phyloP scores from a whole-genome alignment of 164 flowering plant genomes.

The Sextonia rubra region DNA sequence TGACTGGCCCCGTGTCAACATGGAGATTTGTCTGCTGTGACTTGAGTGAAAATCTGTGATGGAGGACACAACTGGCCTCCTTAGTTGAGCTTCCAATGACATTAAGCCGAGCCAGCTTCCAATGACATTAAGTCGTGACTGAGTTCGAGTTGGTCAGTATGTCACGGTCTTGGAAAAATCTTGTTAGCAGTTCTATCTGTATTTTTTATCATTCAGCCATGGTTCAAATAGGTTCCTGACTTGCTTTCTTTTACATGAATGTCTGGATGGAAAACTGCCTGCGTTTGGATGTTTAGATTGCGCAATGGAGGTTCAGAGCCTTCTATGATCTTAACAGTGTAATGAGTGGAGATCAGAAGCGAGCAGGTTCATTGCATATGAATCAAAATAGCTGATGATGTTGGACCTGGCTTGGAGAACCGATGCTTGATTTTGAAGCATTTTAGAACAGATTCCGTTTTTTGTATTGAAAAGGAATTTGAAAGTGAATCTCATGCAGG shows the following conservation, averaged over 20 bases:
- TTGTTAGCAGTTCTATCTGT: background rate
- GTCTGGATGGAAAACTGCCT: background rate
- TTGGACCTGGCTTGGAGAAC: background rate
- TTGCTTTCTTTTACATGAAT: background rate
- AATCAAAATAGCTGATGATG: background rate
- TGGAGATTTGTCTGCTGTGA: background rate
- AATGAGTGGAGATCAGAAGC: background rate
- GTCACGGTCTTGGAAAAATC: no score
- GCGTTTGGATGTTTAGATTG: background rate
- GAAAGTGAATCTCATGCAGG: background rate
- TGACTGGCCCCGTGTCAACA: background rate
- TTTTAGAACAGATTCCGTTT: background rate
- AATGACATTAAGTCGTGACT: background rate
- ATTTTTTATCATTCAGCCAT: background rate
- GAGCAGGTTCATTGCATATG: no score
- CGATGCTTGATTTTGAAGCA: background rate
- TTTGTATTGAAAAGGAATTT: background rate
- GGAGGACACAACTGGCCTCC: background rate
- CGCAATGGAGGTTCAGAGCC: background rate
- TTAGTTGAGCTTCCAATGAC: background rate
- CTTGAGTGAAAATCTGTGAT: background rate
- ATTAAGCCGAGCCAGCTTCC: background rate
- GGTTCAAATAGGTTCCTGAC: background rate
- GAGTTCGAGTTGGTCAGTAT: background rate
- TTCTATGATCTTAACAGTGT: background rate